Evolutionary conservation across 2,329 filamentous ascomycete species (phyloP), one percentile per base, ranked within the genome.

Genomic region (Hysterium pulicare): DNA sequence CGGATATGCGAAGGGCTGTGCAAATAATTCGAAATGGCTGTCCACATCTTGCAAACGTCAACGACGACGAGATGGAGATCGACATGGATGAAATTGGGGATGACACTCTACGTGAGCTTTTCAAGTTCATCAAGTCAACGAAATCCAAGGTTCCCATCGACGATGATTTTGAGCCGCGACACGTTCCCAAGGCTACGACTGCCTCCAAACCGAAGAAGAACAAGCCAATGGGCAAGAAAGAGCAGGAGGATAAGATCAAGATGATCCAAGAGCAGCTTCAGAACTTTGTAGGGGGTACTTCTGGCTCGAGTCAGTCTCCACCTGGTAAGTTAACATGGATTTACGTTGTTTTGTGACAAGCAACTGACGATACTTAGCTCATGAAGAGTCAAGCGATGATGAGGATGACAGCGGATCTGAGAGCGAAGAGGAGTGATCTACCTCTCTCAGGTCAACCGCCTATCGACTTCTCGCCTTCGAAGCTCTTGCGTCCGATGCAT

Each of bases 21-120:
- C 82, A 86, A 46, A 90, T 97, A 48, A 97, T 98, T 61, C 89
- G 94, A 64, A 82, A 81, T 51, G 91, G 95, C 53, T 68, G 87
- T 73, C 71, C 87, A 70, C 74, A 85, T 75, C 75, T 93, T 35
- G 62, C 69, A 24, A 66, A 75, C 57, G 72, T 76, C 50, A 68
- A 73, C 45, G 75, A 77, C 50, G 78, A 79, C 37, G 78, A 81
- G 55, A 73, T 82, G 58, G 79, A 87, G 55, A 74, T 90, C 24
- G 79, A 83, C 50, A 82, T 83, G 49, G 79, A 83, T 47, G 71
- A 78, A 47, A 71, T 83, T 46, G 73, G 72, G 26, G 70, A 74
- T 32, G 68, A 76, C 30, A 75, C 77, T 23, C 69, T 81, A 44
- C 70, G 73, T 56, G 73, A 79, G 64, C 71, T 82, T 26, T 71